Evolutionary conservation across 805 yeast genomes (phyloP).

Genomic region (Torulaspora delbrueckii): DNA sequence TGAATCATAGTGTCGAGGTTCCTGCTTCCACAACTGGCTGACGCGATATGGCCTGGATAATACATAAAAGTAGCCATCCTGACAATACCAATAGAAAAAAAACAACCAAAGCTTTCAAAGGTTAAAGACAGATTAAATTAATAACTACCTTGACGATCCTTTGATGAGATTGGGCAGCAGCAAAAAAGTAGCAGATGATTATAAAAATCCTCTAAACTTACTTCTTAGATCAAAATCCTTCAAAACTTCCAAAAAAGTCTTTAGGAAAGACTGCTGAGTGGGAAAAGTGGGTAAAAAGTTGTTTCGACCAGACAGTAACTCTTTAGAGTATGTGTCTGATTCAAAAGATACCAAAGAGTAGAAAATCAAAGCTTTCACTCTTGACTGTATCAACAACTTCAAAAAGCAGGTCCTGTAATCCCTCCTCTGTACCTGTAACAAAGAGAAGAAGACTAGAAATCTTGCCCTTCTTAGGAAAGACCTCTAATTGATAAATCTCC

Average conservation of each 20-base stretch:
- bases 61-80: slow-evolving; percentile 17
- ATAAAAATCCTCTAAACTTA: background rate
- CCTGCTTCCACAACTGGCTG: slow-evolving; percentile 7
- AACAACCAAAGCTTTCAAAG: slow-evolving; percentile 5
- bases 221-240: background rate
- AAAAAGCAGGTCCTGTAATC: slow-evolving; percentile 15
- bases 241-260: background rate
- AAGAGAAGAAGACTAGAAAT: slow-evolving; percentile 15
- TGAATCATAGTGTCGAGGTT: slow-evolving; percentile 2
- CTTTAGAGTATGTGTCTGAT: background rate
- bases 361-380: slow-evolving; percentile 3
- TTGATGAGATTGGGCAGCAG: slow-evolving; percentile 1
- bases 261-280: background rate
- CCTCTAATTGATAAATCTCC: background rate
- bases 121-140: slow-evolving; percentile 32
- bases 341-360: slow-evolving; percentile 5
- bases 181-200: background rate
- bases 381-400: slow-evolving; percentile 14
- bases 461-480: slow-evolving; percentile 2
- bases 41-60: slow-evolving; percentile 15
- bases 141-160: slow-evolving; percentile 29
- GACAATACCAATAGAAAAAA: slow-evolving; percentile 1
- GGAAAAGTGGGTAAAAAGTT: slow-evolving; percentile 2
- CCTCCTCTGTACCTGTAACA: slow-evolving; percentile 5
- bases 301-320: slow-evolving; percentile 5